These are phyloP conservation scores for Collybia sordida DNA, from an alignment of 768 basidiomycete species.

Conservation along the genomic window DNA sequence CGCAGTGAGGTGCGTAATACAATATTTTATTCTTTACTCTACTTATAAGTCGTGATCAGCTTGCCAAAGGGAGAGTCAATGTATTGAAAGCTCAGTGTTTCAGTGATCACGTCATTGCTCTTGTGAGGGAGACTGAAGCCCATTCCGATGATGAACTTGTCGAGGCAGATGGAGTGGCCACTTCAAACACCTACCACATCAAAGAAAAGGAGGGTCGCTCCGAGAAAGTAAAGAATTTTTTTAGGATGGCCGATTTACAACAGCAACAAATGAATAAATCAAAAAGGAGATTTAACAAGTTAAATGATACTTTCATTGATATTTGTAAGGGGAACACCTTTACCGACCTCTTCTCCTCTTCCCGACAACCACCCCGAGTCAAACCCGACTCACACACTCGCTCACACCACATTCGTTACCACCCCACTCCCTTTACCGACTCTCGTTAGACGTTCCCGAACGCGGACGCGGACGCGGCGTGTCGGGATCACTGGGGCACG, in stretches of 20 bases:
- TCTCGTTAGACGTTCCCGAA: no score
- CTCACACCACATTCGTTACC: no score
- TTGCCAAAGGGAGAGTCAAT: slow-evolving; percentile 1
- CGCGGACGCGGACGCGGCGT: no score
- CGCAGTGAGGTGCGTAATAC: not conserved
- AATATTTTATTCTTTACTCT: no score
- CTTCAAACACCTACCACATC: slow-evolving; percentile 1
- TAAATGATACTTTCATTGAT: no score
- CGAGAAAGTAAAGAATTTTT: not conserved
- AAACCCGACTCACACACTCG: no score
- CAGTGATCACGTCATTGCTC: not conserved
- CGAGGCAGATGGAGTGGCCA: not conserved
- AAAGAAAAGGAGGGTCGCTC: slow-evolving; percentile 10
- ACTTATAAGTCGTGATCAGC: no score
- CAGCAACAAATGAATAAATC: not conserved
- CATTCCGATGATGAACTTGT: slow-evolving; percentile 8
- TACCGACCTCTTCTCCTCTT: no score
- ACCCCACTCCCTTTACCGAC: no score
- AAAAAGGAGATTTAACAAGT: slow-evolving; percentile 3
- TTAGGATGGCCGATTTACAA: slow-evolving; percentile 5
- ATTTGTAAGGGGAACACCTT: no score
- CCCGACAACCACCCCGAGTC: no score
- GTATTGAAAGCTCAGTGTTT: slow-evolving; percentile 6
- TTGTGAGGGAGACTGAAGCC: slow-evolving; percentile 5
- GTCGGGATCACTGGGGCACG: no score